These are phyloP conservation scores for Hemileccinum rubropunctum DNA, from an alignment of 768 basidiomycete species.

Conservation along the genomic window DNA sequence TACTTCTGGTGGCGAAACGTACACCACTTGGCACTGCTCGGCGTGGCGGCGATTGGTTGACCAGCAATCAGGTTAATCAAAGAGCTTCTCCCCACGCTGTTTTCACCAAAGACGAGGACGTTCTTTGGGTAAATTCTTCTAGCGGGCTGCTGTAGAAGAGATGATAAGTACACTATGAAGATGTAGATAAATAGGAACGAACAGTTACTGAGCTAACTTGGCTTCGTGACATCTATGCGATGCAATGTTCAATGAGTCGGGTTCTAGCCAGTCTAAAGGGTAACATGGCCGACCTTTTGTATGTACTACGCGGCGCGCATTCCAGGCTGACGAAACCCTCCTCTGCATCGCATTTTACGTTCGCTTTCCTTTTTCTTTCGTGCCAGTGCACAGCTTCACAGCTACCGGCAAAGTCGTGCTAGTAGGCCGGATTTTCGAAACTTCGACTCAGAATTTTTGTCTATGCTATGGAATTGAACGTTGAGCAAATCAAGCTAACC, in stretches of 20 bases:
- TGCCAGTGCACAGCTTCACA: too few species aligned
- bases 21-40: conserved; percentile 33
- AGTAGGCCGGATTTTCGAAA: too few species aligned
- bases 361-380: neutral
- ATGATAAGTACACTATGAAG: conserved; percentile 1
- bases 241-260: conserved; percentile 10
- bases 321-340: conserved; percentile 15
- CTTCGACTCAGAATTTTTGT: too few species aligned
- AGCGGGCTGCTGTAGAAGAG: conserved; percentile 5
- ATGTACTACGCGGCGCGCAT: conserved; percentile 7
- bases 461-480: too few species aligned
- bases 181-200: conserved; percentile 1
- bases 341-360: neutral
- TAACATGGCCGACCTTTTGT: too few species aligned
- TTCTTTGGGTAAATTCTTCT: conserved; percentile 16
- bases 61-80: conserved; percentile 40
- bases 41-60: conserved; percentile 37
- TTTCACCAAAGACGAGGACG: conserved; percentile 28
- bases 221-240: conserved; percentile 24
- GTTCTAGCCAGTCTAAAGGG: too few species aligned
- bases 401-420: too few species aligned
- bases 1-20: conserved; percentile 32
- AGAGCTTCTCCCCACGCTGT: conserved; percentile 39
- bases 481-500: too few species aligned
- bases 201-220: conserved; percentile 12